These are phyloP conservation scores for Athelia psychrophila DNA, from an alignment of 1,284 basidiomycete species.

Conservation along the genomic window DNA sequence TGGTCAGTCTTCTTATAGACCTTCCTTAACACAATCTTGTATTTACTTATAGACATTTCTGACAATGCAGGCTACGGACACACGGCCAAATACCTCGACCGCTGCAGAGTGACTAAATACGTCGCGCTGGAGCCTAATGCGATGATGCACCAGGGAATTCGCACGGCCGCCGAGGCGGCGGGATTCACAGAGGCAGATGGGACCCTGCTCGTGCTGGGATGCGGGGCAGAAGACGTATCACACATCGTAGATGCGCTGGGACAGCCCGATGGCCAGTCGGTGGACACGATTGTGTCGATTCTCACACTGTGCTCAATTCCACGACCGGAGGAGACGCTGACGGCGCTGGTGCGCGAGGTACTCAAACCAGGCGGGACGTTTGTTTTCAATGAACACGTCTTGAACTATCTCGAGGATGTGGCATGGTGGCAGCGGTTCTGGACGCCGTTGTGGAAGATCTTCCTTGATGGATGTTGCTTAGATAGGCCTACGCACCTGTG, in stretches of 20 bases:
- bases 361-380: constrained; percentile 45
- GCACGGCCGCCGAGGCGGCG: constrained; percentile 38
- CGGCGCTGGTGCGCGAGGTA: constrained; percentile 28
- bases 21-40: not conserved
- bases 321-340: constrained; percentile 30
- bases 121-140: constrained; percentile 68
- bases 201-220: constrained; percentile 35
- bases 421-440: constrained; percentile 64
- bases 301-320: constrained; percentile 48
- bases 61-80: constrained; percentile 69
- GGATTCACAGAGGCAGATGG: constrained; percentile 53
- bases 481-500: constrained; percentile 56
- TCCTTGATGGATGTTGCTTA: constrained; percentile 59
- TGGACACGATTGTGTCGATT: constrained; percentile 45
- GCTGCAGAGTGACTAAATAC: constrained; percentile 53
- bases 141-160: constrained; percentile 57
- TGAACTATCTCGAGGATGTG: constrained; percentile 31
- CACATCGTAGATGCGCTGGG: constrained; percentile 34
- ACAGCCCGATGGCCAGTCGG: constrained; percentile 20
- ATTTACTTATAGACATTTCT: not conserved
- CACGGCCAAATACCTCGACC: constrained; percentile 55
- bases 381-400: constrained; percentile 50
- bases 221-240: constrained; percentile 41
- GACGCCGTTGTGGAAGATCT: constrained; percentile 59
- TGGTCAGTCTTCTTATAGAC: not conserved